phyloP scores from a whole-genome alignment of 2,329 filamentous ascomycete species.

The Lecanicillium sp. region DNA sequence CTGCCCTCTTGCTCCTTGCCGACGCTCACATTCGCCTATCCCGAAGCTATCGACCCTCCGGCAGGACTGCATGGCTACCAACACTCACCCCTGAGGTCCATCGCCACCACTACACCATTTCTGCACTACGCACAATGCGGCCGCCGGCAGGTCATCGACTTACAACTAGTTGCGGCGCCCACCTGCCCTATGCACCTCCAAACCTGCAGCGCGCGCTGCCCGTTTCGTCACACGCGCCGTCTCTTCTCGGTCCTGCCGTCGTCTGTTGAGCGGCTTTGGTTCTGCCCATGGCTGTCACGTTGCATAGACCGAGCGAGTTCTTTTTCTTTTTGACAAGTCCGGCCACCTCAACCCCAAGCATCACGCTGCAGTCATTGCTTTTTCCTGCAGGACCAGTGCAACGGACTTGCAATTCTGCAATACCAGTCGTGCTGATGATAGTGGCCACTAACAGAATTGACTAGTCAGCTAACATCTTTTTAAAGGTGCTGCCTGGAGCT shows the following conservation, averaged over 20 bases:
- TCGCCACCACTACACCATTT: neutral
- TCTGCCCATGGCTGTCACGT: too few relatives aligned
- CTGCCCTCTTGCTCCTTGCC: too few relatives aligned
- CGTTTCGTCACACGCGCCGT: neutral
- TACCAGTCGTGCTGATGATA: too few relatives aligned
- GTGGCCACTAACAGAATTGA: neutral
- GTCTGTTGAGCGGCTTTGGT: neutral
- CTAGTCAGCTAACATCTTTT: conserved; percentile 4
- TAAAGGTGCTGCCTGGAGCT: neutral
- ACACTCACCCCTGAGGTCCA: neutral
- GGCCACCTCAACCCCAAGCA: neutral
- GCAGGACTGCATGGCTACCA: neutral
- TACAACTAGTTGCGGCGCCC: too few relatives aligned
- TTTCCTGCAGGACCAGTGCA: conserved; percentile 4
- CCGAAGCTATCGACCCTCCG: neutral
- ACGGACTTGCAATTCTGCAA: conserved; percentile 1
- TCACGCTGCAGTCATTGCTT: conserved; percentile 7
- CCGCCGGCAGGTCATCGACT: neutral
- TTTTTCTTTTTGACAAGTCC: neutral
- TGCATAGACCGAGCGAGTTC: neutral
- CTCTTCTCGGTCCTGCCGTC: neutral
- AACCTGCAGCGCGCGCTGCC: neutral
- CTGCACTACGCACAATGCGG: neutral
- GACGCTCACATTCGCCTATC: neutral
- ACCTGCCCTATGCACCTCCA: too few relatives aligned